Conservation (phyloP, 495 filamentous ascomycete species). For the Bombardia bombarda region DNA sequence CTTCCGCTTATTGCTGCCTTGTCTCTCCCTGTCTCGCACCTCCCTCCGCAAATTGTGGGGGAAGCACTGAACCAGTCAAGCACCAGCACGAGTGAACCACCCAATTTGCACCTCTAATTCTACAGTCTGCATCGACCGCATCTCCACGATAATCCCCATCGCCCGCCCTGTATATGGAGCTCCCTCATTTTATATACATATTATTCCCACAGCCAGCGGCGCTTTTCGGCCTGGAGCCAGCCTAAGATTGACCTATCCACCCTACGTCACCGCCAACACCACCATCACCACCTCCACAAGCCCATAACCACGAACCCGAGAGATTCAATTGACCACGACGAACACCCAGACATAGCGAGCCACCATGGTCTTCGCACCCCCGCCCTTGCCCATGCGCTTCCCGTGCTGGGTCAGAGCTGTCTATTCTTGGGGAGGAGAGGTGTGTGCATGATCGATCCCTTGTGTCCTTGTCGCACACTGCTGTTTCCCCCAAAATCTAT, state of each 20-base stretch:
- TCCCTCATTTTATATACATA: background rate
- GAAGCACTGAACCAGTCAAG: background rate
- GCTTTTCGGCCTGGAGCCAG: slow-evolving; percentile 1
- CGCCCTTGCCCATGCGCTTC: slow-evolving; percentile 70
- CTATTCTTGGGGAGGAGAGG: slow-evolving; percentile 96
- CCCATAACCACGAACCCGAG: too few species aligned
- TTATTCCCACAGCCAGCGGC: too few species aligned
- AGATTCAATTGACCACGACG: too few species aligned
- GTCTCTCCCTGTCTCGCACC: background rate
- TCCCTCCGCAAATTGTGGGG: slow-evolving; percentile 2
- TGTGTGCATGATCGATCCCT: too few species aligned
- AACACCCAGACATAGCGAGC: background rate
- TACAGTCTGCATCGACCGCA: too few species aligned
- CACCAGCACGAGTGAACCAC: too few species aligned
- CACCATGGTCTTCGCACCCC: slow-evolving; percentile 48
- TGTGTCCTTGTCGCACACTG: too few species aligned
- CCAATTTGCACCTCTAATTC: too few species aligned
- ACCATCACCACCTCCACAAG: too few species aligned
- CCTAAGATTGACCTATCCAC: too few species aligned
- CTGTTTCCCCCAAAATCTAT: background rate
- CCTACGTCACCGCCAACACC: too few species aligned
- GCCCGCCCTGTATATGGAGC: slow-evolving; percentile 4
- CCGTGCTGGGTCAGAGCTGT: slow-evolving; percentile 94
- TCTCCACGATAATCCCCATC: too few species aligned
- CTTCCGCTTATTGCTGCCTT: background rate